Evolutionary conservation across 2,329 filamentous ascomycete species (phyloP), one percentile per base, ranked within the genome.

Genomic region (Nigrograna mackinnonii): DNA sequence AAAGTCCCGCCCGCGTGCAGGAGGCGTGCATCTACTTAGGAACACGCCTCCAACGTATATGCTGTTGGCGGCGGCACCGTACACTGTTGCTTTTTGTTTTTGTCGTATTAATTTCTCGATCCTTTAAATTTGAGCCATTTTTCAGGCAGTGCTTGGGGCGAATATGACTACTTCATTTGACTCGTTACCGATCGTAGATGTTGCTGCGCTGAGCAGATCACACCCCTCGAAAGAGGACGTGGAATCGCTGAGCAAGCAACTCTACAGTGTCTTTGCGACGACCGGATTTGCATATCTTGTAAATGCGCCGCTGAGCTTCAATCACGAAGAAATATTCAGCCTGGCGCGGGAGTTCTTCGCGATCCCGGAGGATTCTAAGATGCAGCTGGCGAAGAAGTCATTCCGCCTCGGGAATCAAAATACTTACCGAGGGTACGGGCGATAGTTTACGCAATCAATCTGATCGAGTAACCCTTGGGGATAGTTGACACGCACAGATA

Each of bases 271-370:
- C 11, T 74, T 76, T 42, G 58, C 70, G 4, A 75, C 71, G 2
- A 72, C 70, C 3, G 73, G 74, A 6, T 76, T 76, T 49, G 72
- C 72, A 5, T 77, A 77, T 47, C 62, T 76, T 6, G 57, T 66
- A 22, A 73, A 75, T 46, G 41, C 63, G 4, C 72, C 73, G 1
- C 48, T 76, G 19, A 69, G 66, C 19, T 74, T 70, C 51, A 49
- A 52, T 24, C 70, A 75, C 45, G 65, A 68, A 1, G 66, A 73
- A 37, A 65, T 77, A 2, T 75, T 77, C 44, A 47, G 44, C 2
- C 49, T 77, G 6, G 69, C 58, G 1, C 47, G 42, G n/a, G 54
- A 58, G 12, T 63, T 41, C 52, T 65, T 45, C 48, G 49, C 13
- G 54, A 49, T 34, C 50, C 56, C 35, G 41, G 40, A 16, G 50